Conservation (phyloP, 352 stramenopile species). For the Blastocystis sp. region DNA sequence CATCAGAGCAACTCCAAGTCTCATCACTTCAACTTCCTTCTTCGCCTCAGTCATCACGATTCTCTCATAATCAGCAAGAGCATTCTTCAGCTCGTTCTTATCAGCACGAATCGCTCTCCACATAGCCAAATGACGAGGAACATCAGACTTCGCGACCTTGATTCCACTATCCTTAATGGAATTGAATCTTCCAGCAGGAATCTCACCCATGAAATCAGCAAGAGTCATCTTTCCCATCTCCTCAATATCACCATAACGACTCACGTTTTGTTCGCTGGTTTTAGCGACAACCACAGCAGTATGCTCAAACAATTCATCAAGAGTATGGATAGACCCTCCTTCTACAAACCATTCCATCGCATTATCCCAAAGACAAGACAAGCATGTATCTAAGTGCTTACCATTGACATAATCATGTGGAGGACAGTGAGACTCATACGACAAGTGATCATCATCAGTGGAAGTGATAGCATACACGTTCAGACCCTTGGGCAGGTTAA, state of each 20-base stretch:
- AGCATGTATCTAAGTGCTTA: slow-evolving; percentile 37
- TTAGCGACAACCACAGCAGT: not conserved
- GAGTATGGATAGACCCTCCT: slow-evolving; percentile 2
- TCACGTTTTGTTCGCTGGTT: not conserved
- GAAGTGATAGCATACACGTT: slow-evolving; percentile 62
- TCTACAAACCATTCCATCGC: slow-evolving; percentile 24
- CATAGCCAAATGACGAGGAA: slow-evolving; percentile 13
- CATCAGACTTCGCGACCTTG: not conserved
- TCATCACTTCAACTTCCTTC: slow-evolving; percentile 43
- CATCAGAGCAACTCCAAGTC: slow-evolving; percentile 5
- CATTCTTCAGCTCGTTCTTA: not conserved
- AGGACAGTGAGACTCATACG: slow-evolving; percentile 73
- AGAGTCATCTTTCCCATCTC: not conserved
- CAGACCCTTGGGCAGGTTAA: slow-evolving; percentile 67
- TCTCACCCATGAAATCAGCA: not conserved
- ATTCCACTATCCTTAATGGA: not conserved
- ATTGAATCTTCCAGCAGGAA: not conserved
- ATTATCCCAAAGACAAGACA: slow-evolving; percentile 28
- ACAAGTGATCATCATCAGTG: slow-evolving; percentile 73
- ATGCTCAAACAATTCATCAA: not conserved
- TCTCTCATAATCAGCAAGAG: not conserved
- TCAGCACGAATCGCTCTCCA: slow-evolving; percentile 38
- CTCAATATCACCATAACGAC: not conserved
- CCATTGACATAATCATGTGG: not conserved
- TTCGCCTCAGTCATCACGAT: not conserved